Evolutionary conservation across 495 filamentous ascomycete species (phyloP).

Genomic region (Lepidopterella palustris): DNA sequence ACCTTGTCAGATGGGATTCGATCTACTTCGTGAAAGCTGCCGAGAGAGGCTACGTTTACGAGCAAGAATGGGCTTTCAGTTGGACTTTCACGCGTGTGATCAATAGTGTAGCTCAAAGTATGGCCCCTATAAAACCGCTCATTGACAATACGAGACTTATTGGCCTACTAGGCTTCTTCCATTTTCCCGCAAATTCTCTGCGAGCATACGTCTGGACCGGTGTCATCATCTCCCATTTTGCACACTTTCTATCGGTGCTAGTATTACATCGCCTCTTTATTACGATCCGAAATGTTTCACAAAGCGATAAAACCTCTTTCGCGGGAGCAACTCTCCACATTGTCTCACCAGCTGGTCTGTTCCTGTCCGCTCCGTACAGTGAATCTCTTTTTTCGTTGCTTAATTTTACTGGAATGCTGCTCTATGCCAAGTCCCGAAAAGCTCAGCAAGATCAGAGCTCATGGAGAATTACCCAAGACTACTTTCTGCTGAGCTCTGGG

Average conservation of each 20-base stretch:
- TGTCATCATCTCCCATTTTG: constrained; percentile 57
- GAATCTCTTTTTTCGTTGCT: constrained; percentile 77
- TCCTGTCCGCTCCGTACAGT: constrained; percentile 80
- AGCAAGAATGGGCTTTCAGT: constrained; percentile 97
- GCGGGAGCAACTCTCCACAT: constrained; percentile 68
- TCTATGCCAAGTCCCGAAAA: constrained; percentile 46
- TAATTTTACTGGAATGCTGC: constrained; percentile 63
- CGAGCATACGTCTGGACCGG: constrained; percentile 43
- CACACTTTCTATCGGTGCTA: constrained; percentile 70
- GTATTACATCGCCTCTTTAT: constrained; percentile 56
- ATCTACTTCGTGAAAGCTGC: constrained; percentile 75
- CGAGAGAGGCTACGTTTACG: constrained; percentile 68
- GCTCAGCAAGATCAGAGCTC: constrained; percentile 10
- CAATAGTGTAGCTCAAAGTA: constrained; percentile 44
- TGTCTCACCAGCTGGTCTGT: constrained; percentile 78
- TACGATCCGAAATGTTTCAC: constrained; percentile 36
- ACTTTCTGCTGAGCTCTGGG: constrained; percentile 53
- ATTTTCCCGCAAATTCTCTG: neutral
- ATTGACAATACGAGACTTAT: no score
- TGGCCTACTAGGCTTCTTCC: constrained; percentile 10
- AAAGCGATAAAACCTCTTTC: constrained; percentile 48
- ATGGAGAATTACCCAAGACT: constrained; percentile 33
- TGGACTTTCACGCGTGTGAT: constrained; percentile 56
- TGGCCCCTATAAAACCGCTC: no score
- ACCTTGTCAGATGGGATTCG: constrained; percentile 82